phyloP scores from a whole-genome alignment of 148 eudicot species.

The Rhododendron molle region DNA sequence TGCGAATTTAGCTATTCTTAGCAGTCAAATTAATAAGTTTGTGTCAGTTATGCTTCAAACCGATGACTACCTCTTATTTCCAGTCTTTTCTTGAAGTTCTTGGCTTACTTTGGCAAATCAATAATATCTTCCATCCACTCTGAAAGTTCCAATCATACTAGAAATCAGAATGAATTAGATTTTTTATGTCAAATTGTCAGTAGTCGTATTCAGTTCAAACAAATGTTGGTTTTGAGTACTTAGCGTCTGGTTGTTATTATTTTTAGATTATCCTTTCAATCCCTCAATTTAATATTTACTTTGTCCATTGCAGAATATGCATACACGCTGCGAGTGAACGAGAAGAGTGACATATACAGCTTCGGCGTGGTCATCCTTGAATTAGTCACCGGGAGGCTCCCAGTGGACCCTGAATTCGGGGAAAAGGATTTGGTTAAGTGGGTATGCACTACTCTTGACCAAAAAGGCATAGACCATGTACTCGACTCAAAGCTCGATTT shows the following conservation, averaged over 20 bases:
- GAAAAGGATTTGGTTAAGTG: conserved; percentile 97
- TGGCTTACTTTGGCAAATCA: background rate
- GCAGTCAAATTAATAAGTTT: background rate
- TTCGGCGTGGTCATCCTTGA: conserved; percentile 86
- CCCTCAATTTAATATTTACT: background rate
- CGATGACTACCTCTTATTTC: background rate
- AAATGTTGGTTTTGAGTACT: background rate
- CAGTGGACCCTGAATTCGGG: conserved; percentile 81
- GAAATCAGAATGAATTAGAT: background rate
- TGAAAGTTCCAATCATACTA: background rate
- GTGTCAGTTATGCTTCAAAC: background rate
- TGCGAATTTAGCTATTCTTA: background rate
- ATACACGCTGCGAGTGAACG: conserved; percentile 87
- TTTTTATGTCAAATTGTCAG: background rate
- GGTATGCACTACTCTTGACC: conserved; percentile 81
- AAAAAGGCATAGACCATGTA: conserved; percentile 74
- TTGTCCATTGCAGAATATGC: conserved; percentile 68
- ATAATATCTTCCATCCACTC: background rate
- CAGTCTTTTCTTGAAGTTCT: background rate
- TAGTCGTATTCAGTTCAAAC: background rate
- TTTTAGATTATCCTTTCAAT: background rate
- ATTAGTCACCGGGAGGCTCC: conserved; percentile 70
- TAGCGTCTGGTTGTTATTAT: background rate
- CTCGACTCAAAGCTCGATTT: conserved; percentile 70
- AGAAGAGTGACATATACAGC: conserved; percentile 93